Conservation (phyloP, 1,284 basidiomycete genomes). For the Trametes sp. region DNA sequence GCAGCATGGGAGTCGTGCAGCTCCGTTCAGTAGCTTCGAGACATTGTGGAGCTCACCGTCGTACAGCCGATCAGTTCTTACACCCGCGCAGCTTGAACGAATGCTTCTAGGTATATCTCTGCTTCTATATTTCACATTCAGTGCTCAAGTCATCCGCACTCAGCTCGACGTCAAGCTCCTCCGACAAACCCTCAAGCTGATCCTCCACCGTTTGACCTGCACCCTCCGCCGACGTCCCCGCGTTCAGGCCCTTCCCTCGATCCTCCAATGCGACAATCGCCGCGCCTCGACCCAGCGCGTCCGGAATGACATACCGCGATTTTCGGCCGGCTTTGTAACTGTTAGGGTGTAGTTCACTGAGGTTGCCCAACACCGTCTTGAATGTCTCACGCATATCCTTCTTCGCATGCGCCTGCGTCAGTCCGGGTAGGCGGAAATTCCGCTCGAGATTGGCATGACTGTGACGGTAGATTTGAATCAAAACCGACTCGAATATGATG, state of each 20-base stretch:
- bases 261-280: neutral
- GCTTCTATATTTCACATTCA: neutral
- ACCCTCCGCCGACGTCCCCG: neutral
- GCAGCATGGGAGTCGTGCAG: too few relatives aligned
- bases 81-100: neutral
- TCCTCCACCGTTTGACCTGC: neutral
- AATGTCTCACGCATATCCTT: constrained; percentile 23
- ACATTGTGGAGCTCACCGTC: neutral
- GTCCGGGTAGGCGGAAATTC: constrained; percentile 13
- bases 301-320: neutral
- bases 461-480: constrained; percentile 21
- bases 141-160: neutral
- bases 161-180: neutral
- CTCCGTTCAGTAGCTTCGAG: neutral
- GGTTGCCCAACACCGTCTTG: neutral
- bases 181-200: neutral
- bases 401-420: constrained; percentile 7
- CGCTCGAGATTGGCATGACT: constrained; percentile 14
- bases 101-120: neutral
- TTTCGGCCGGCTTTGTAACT: neutral
- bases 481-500: constrained; percentile 25
- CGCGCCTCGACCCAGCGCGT: neutral
- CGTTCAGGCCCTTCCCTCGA: neutral
- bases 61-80: neutral
- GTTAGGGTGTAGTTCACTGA: neutral